phyloP scores from a whole-genome alignment of 2,329 filamentous ascomycete species.

The Chrysosporium keratinophilum region DNA sequence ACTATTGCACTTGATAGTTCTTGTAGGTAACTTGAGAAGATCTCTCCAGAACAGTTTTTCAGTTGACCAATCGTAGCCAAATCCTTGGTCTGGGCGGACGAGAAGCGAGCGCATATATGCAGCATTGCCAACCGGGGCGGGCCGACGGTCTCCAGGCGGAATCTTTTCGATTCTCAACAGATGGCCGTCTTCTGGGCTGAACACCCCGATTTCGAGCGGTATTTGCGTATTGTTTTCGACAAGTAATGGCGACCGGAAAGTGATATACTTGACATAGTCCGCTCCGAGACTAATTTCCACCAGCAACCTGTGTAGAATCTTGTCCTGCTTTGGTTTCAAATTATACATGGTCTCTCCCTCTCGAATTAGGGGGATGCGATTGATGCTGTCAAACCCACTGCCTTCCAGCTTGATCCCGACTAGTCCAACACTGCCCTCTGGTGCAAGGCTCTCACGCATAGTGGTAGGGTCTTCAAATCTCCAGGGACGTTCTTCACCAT shows the following conservation, averaged over 20 bases:
- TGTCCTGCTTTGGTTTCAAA: slow-evolving; percentile 74
- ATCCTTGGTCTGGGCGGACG: slow-evolving; percentile 84
- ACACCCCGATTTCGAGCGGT: slow-evolving; percentile 84
- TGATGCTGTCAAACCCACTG: slow-evolving; percentile 85
- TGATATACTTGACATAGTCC: slow-evolving; percentile 98
- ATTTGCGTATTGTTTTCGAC: slow-evolving; percentile 97
- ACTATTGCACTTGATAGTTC: slow-evolving; percentile 78
- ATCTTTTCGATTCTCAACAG: slow-evolving; percentile 97
- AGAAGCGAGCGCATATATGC: slow-evolving; percentile 82
- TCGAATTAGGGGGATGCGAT: slow-evolving; percentile 79
- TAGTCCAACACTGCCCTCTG: slow-evolving; percentile 67
- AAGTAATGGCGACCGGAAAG: slow-evolving; percentile 77
- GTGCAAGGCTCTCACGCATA: slow-evolving; percentile 83
- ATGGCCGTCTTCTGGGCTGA: slow-evolving; percentile 75
- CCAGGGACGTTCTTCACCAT: slow-evolving; percentile 89
- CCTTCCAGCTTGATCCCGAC: slow-evolving; percentile 80
- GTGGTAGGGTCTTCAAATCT: slow-evolving; percentile 94
- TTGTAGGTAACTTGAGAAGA: slow-evolving; percentile 69
- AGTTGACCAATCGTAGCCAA: slow-evolving; percentile 90
- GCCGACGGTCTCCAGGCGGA: slow-evolving; percentile 75
- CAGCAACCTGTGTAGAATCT: slow-evolving; percentile 75
- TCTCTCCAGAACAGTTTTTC: slow-evolving; percentile 91
- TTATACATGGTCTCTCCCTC: slow-evolving; percentile 90
- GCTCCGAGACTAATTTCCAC: slow-evolving; percentile 84
- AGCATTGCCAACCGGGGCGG: slow-evolving; percentile 73